These are phyloP conservation scores for Eimeria necatrix DNA, from an alignment of 169 alveolate genomes.

Conservation along the genomic window DNA sequence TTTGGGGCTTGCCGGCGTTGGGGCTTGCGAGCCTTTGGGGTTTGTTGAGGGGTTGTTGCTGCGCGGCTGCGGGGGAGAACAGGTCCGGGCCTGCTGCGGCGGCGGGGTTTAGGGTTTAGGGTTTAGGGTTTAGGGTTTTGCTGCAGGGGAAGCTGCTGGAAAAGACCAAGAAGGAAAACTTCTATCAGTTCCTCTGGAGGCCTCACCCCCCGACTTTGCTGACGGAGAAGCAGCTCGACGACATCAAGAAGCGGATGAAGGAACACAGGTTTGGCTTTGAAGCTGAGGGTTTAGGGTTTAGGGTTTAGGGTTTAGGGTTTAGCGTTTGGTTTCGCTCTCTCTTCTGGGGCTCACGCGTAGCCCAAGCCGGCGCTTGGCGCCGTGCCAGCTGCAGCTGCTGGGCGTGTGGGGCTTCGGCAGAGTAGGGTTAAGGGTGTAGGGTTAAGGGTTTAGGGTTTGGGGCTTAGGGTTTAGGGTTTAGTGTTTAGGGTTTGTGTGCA, in stretches of 20 bases:
- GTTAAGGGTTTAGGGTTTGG: background rate
- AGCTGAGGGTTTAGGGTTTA: background rate
- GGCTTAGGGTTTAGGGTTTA: conserved; percentile 11
- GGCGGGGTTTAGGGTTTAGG: conserved; percentile 90
- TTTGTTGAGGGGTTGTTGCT: conserved; percentile 75
- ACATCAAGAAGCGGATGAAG: conserved; percentile 90
- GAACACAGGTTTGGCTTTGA: conserved; percentile 86
- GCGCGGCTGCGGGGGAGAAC: background rate
- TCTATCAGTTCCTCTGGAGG: conserved; percentile 92
- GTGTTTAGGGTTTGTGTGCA: conserved; percentile 26
- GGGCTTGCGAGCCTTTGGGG: background rate
- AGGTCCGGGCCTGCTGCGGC: conserved; percentile 78
- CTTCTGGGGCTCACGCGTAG: no score
- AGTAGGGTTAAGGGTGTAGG: background rate
- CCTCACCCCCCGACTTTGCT: conserved; percentile 94
- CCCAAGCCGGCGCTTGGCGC: background rate
- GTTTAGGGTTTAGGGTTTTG: conserved; percentile 83
- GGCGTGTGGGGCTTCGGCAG: no score
- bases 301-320: background rate
- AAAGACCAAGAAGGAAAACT: conserved; percentile 88
- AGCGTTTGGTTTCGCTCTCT: no score
- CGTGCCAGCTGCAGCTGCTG: background rate
- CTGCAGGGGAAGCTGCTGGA: conserved; percentile 92
- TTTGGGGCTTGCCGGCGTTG: background rate
- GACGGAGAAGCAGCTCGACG: conserved; percentile 88